These are phyloP conservation scores for Hypsizygus marmoreus DNA, from an alignment of 768 basidiomycete genomes.

Conservation along the genomic window DNA sequence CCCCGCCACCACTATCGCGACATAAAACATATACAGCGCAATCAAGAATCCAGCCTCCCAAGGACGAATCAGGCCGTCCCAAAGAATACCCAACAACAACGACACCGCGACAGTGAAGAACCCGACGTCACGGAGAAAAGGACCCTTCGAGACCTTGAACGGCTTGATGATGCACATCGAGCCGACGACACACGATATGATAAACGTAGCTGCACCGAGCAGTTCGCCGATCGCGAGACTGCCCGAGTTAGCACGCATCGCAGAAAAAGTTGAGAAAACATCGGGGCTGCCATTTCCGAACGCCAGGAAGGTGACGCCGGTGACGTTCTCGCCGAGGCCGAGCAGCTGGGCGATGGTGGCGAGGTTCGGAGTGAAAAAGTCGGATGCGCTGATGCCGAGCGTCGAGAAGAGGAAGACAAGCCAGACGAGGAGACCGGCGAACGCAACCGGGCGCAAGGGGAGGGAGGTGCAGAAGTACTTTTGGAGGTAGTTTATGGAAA, in stretches of 20 bases:
- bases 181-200: conserved; percentile 94
- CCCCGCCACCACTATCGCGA: conserved; percentile 68
- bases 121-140: conserved; percentile 91
- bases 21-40: conserved; percentile 77
- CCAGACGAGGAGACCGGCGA: conserved; percentile 72
- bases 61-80: conserved; percentile 68
- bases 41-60: conserved; percentile 80
- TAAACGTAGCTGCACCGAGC: conserved; percentile 93
- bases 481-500: conserved; percentile 69
- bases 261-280: conserved; percentile 93
- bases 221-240: conserved; percentile 93
- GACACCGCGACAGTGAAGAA: conserved; percentile 87
- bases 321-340: conserved; percentile 89
- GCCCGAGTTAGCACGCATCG: conserved; percentile 84
- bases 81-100: conserved; percentile 76
- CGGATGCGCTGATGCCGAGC: conserved; percentile 91
- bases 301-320: conserved; percentile 95
- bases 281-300: conserved; percentile 98
- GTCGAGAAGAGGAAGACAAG: conserved; percentile 93
- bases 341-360: conserved; percentile 85
- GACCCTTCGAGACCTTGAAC: conserved; percentile 76
- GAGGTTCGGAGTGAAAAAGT: conserved; percentile 97
- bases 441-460: conserved; percentile 57
- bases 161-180: conserved; percentile 98
- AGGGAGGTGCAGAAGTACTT: conserved; percentile 69